Evolutionary conservation across 2,329 filamentous ascomycete species (phyloP).

Genomic region (Cercospora beticola): DNA sequence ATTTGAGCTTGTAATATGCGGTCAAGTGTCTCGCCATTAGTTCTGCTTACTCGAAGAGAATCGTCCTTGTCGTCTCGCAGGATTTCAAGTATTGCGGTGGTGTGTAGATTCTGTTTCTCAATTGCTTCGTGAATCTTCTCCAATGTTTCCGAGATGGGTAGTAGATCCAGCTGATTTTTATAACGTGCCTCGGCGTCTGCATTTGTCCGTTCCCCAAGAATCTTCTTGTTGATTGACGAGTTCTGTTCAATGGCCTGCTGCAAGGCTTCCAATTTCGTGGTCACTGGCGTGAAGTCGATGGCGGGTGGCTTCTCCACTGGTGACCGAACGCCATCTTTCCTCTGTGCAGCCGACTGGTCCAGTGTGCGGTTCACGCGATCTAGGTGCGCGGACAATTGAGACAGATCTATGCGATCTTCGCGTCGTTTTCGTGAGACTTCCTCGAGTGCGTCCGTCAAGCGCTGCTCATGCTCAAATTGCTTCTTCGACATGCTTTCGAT

Average conservation of each 20-base stretch:
- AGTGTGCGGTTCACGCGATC: slow-evolving; percentile 33
- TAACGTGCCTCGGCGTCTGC: slow-evolving; percentile 15
- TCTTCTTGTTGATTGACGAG: slow-evolving; percentile 25
- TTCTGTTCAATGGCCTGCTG: slow-evolving; percentile 33
- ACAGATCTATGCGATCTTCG: slow-evolving; percentile 27
- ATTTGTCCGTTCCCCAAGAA: slow-evolving; percentile 25
- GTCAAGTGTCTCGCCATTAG: slow-evolving; percentile 8
- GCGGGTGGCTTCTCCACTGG: background rate
- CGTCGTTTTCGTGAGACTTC: slow-evolving; percentile 16
- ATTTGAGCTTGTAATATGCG: slow-evolving; percentile 28
- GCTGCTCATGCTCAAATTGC: slow-evolving; percentile 33
- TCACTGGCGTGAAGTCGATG: slow-evolving; percentile 29
- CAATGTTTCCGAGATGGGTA: slow-evolving; percentile 14
- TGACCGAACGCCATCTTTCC: slow-evolving; percentile 19
- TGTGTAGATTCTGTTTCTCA: slow-evolving; percentile 19
- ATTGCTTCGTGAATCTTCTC: slow-evolving; percentile 15
- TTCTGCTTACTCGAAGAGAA: background rate
- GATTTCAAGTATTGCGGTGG: slow-evolving; percentile 8
- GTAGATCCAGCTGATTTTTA: slow-evolving; percentile 9
- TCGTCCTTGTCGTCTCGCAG: slow-evolving; percentile 18
- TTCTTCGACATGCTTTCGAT: slow-evolving; percentile 28
- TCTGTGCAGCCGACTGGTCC: slow-evolving; percentile 23
- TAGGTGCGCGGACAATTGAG: slow-evolving; percentile 30
- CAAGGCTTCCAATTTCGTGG: slow-evolving; percentile 26
- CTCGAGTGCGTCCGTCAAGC: slow-evolving; percentile 25